These are phyloP conservation scores for Wickerhamomyces chaumierensis DNA, from an alignment of 805 yeast genomes.

Conservation along the genomic window DNA sequence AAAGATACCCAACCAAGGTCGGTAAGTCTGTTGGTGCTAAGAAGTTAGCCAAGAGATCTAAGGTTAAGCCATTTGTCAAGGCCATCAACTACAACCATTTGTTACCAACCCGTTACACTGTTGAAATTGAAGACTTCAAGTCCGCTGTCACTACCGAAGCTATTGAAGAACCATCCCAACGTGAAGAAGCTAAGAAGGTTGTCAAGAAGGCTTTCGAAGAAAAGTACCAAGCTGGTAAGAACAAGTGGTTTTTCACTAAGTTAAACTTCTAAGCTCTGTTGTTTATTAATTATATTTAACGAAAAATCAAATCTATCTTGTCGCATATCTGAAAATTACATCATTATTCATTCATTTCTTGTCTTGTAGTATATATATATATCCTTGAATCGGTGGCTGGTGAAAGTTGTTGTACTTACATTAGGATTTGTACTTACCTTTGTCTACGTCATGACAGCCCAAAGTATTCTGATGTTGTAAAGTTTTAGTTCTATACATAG, in stretches of 20 bases:
- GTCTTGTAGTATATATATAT: too few relatives aligned
- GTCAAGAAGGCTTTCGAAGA: conserved; percentile 98
- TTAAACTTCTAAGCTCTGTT: conserved; percentile 57
- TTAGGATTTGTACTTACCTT: too few relatives aligned
- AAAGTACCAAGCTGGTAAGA: conserved; percentile 98
- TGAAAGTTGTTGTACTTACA: too few relatives aligned
- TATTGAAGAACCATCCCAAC: conserved; percentile 92
- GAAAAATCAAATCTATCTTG: background rate
- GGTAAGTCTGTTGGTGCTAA: conserved; percentile 90
- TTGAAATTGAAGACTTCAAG: conserved; percentile 93
- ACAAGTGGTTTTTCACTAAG: conserved; percentile 99
- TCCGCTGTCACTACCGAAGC: conserved; percentile 83
- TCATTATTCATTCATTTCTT: too few relatives aligned
- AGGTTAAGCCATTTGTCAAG: conserved; percentile 97
- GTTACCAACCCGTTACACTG: conserved; percentile 98
- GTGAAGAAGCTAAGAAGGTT: conserved; percentile 97
- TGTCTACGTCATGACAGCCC: too few relatives aligned
- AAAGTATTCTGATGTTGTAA: too few relatives aligned
- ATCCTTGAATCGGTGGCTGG: too few relatives aligned
- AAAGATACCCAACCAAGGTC: conserved; percentile 95
- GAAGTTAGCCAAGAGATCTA: conserved; percentile 93
- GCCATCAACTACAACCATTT: conserved; percentile 98
- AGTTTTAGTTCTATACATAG: too few relatives aligned
- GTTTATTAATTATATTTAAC: background rate
- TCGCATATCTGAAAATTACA: background rate